Evolutionary conservation across 345 rosid species (phyloP), one percentile per base, ranked within the genome.

Genomic region (Brassica carinata): DNA sequence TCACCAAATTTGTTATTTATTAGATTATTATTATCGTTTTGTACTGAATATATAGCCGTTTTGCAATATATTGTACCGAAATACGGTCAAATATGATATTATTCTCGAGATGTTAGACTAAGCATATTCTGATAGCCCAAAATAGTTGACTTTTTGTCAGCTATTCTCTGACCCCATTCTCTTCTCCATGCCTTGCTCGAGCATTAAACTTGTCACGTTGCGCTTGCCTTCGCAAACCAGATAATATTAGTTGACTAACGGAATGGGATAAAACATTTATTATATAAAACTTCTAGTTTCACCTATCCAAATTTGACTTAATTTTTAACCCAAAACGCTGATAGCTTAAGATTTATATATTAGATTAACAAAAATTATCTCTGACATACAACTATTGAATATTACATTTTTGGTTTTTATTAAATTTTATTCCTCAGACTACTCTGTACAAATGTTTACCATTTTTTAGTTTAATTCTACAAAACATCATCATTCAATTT

Each of bases 171-270:
- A 19, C 0, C 7, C 63, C 3, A 58, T 10, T 59, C 64, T 23
- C 14, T 59, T 19, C 14, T 59, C 14, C 64, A 23, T 59, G 30
- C 64, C 64, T 23, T 59, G 30, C 14, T 59, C 14, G n/a, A 19
- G 64, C 30, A 59, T 23, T 59, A 26, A 59, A 59, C 11, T 26
- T 59, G 30, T 59, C n/a, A 23, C 64, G 30, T 59, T 59, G 64
- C 64, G 4, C 30, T 59, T 57, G 63, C 63, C 27, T 57, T 55
- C 23, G 10, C 61, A 2, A 17, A 57, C 63, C 27, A 18, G 11
- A 18, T 57, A 18, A 57, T 57, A 18, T 57, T 57, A 68, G 75
- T 80, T 74, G 79, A 73, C 82, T 14, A 72, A 6, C 19, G 33
- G 34, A 59, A 45, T 53, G 14, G 30, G 43, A 31, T 30, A 18